Base-by-base conservation (phyloP, 495 filamentous ascomycete genomes). In the Aspergillus incahuasiensis region DNA sequence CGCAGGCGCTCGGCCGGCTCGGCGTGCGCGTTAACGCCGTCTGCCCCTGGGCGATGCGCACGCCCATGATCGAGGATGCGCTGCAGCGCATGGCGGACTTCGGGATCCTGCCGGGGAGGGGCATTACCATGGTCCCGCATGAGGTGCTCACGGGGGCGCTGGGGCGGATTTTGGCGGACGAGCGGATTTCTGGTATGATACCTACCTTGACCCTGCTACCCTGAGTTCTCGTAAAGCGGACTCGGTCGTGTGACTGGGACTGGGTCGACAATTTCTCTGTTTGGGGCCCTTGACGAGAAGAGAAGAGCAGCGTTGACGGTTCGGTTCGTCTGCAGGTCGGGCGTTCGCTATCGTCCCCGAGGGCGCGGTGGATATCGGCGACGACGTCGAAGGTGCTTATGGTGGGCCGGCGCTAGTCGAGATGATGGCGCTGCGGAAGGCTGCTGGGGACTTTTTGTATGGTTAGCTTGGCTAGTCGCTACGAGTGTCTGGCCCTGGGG, bases 361-460 rank as follows among this genome's bases (percentile, higher is more conserved):
- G 19, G 30, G 46, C 4, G 30, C 30, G 18, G 28, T 49, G 28
- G 46, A 49, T 49, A 30, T 48, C 11, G 45, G 45, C 16, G 46
- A 49, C 22, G 46, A 49, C 38, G 22, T 49, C 38, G 46, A 49
- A 5, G 46, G 30, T 15, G 16, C 30, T 5, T 49, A 49, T 38
- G 30, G 28, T 0, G 46, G 46, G 30, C 46, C 18, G 18, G 18
- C 19, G 12, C 25, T 49, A 5, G 46, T 49, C 19, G 46, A 49
- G 30, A 11, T 49, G 28, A 49, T 49, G 46, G 46, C 46, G n/a
- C 46, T 49, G 16, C 28, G 46, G 1, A 49, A 49, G 46, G 46
- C 46, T 34, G 46, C 46, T 19, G 46, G 45, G 0, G 28, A 49
- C 19, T 38, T 49, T 3, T 11, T 38, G 25, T 30, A 48, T 48